These are phyloP conservation scores for Candida tibetensis DNA, from an alignment of 805 yeast genomes.

Conservation along the genomic window DNA sequence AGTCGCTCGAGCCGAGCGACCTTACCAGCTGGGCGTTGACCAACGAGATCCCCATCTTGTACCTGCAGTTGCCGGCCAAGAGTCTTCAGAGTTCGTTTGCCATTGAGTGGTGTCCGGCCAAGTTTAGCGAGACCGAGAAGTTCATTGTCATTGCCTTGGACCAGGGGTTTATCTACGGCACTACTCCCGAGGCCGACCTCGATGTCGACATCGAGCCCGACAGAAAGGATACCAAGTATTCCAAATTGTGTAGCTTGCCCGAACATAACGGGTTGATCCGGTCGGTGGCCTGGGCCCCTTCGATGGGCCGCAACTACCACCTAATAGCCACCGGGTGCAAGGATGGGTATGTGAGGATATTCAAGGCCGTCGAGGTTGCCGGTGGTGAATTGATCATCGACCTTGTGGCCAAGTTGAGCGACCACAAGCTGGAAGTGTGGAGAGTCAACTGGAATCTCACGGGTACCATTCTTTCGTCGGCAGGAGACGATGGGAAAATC, in stretches of 20 bases:
- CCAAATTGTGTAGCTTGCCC: conserved; percentile 61
- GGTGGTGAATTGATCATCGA: conserved; percentile 46
- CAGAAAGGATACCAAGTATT: conserved; percentile 32
- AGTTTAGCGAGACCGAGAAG: conserved; percentile 70
- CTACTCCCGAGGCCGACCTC: conserved; percentile 9
- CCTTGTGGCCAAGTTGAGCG: conserved; percentile 63
- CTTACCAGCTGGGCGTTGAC: conserved; percentile 77
- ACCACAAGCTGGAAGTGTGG: conserved; percentile 92
- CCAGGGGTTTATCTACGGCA: conserved; percentile 73
- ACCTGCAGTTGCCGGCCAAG: conserved; percentile 66
- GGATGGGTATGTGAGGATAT: conserved; percentile 88
- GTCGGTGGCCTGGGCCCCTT: conserved; percentile 94
- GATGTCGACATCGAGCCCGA: conserved; percentile 1
- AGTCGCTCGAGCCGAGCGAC: conserved; percentile 87
- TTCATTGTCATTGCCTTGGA: conserved; percentile 82
- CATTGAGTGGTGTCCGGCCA: conserved; percentile 87
- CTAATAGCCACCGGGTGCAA: conserved; percentile 93
- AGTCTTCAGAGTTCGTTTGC: conserved; percentile 84
- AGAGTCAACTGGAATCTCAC: conserved; percentile 92
- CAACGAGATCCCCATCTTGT: conserved; percentile 64
- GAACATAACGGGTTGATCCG: conserved; percentile 87
- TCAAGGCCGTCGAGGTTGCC: conserved; percentile 57
- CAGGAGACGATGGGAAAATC: conserved; percentile 94
- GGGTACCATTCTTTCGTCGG: conserved; percentile 86
- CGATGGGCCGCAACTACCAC: conserved; percentile 87